A percentile compares a stretch with the other conserved stretches of the same genome.
These are phyloP conservation scores for Kappamyces sp. DNA, from an alignment of 192 early-diverging fungal species.

Conservation along the genomic window DNA sequence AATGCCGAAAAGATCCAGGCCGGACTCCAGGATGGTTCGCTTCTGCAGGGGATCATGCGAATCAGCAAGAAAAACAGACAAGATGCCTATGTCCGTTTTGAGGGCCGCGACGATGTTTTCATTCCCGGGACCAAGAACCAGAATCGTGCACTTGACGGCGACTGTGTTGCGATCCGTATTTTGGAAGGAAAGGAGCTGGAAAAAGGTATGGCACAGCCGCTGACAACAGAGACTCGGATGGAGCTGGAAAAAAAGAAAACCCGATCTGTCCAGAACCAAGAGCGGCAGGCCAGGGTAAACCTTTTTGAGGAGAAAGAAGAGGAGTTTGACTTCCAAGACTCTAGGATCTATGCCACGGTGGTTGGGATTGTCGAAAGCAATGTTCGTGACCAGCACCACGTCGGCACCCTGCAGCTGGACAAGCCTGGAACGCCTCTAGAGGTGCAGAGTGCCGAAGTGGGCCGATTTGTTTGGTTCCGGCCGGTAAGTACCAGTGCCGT, in stretches of 20 bases:
- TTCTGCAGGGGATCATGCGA: constrained; percentile 72
- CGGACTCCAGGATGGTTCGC: neutral
- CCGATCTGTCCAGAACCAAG: constrained; percentile 46
- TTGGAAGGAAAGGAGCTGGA: constrained; percentile 63
- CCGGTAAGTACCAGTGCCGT: constrained; percentile 42
- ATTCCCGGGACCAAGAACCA: constrained; percentile 67
- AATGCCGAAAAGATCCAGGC: no score
- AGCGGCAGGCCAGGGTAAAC: constrained; percentile 33
- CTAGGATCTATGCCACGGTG: constrained; percentile 39
- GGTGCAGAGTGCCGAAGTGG: constrained; percentile 34
- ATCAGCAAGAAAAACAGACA: constrained; percentile 79
- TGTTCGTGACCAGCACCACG: constrained; percentile 20
- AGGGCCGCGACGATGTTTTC: constrained; percentile 62
- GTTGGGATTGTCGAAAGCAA: constrained; percentile 35
- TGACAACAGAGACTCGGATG: constrained; percentile 45
- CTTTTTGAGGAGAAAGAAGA: constrained; percentile 16
- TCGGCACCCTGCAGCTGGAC: constrained; percentile 42
- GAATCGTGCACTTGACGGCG: constrained; percentile 83
- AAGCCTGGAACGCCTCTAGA: constrained; percentile 26
- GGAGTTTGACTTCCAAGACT: constrained; percentile 16
- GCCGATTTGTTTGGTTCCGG: constrained; percentile 68
- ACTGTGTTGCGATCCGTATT: constrained; percentile 70
- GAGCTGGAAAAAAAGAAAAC: constrained; percentile 43
- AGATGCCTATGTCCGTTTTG: constrained; percentile 83
- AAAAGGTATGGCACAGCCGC: constrained; percentile 42